Conservation (phyloP, 2,329 filamentous ascomycete genomes). For the Penicillium concentricum region DNA sequence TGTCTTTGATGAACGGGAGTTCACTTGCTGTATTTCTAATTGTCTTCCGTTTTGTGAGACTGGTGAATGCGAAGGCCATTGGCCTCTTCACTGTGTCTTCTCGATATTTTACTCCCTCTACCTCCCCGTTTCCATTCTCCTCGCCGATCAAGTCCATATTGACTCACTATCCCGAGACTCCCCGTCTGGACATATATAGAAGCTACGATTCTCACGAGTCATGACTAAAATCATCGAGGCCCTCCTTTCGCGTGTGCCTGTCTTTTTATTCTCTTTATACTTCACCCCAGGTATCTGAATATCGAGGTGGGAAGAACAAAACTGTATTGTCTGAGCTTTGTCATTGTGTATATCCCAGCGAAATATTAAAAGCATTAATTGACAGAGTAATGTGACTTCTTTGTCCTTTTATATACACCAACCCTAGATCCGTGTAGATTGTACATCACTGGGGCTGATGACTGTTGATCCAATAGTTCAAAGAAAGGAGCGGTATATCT, state of each 20-base stretch:
- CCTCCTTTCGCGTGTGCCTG: conserved; percentile 1
- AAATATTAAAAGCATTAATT: background rate
- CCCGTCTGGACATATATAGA: conserved; percentile 20
- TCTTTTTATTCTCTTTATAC: conserved; percentile 17
- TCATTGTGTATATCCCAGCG: background rate
- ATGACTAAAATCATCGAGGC: conserved; percentile 21
- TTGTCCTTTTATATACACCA: background rate
- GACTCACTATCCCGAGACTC: conserved; percentile 6
- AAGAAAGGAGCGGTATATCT: too few species aligned
- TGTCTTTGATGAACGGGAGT: background rate
- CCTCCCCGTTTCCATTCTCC: background rate
- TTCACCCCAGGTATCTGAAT: conserved; percentile 20
- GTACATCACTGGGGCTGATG: too few species aligned
- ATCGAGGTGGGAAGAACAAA: background rate
- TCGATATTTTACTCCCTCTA: background rate
- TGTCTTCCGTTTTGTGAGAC: background rate
- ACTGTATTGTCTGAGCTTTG: background rate
- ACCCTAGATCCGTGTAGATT: background rate
- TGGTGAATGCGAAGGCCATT: background rate
- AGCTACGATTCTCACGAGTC: conserved; percentile 26
- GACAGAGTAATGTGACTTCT: background rate
- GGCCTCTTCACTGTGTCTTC: background rate
- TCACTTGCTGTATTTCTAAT: conserved; percentile 3
- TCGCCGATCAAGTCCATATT: conserved; percentile 16
- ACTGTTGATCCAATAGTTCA: too few species aligned